Percentiles rank a stretch among this genome's conserved stretches.
Conservation (phyloP, 2,329 filamentous ascomycete species). For the Sporothrix pallida region DNA sequence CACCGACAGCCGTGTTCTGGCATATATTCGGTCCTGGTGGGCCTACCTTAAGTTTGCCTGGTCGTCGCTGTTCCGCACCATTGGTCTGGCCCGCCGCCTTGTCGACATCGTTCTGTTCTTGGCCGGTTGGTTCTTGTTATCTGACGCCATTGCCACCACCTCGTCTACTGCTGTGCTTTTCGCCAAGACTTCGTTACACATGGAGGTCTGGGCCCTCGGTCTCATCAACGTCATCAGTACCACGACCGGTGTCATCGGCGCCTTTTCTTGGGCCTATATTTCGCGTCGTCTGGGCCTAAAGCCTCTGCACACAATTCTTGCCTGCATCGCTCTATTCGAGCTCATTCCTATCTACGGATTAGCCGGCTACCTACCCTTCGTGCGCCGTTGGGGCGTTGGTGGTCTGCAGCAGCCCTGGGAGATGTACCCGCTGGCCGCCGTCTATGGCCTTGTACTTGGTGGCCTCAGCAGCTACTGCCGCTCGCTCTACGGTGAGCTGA, state of each 20-base stretch:
- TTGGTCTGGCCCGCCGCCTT: constrained; percentile 73
- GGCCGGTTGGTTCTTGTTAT: constrained; percentile 90
- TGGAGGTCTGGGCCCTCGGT: constrained; percentile 85
- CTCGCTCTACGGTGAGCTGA: constrained; percentile 88
- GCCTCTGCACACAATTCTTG: constrained; percentile 86
- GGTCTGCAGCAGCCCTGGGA: constrained; percentile 96
- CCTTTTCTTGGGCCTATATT: constrained; percentile 85
- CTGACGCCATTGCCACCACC: constrained; percentile 92
- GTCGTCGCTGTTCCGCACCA: constrained; percentile 81
- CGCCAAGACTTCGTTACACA: constrained; percentile 89
- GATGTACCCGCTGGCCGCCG: constrained; percentile 89
- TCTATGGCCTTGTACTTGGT: constrained; percentile 94
- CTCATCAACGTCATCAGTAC: constrained; percentile 95
- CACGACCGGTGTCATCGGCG: constrained; percentile 79
- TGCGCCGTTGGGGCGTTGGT: constrained; percentile 74
- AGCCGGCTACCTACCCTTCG: constrained; percentile 81
- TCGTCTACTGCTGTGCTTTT: constrained; percentile 94
- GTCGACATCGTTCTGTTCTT: constrained; percentile 80
- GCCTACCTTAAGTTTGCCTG: constrained; percentile 83
- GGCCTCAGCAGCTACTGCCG: constrained; percentile 91
- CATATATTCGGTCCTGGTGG: constrained; percentile 55
- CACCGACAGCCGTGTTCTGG: constrained; percentile 44
- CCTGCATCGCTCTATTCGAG: constrained; percentile 90
- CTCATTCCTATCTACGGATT: constrained; percentile 91
- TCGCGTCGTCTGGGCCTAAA: constrained; percentile 71